Evolutionary conservation across 2,329 filamentous ascomycete genomes (phyloP).

Genomic region (Trichoderma polysporum): DNA sequence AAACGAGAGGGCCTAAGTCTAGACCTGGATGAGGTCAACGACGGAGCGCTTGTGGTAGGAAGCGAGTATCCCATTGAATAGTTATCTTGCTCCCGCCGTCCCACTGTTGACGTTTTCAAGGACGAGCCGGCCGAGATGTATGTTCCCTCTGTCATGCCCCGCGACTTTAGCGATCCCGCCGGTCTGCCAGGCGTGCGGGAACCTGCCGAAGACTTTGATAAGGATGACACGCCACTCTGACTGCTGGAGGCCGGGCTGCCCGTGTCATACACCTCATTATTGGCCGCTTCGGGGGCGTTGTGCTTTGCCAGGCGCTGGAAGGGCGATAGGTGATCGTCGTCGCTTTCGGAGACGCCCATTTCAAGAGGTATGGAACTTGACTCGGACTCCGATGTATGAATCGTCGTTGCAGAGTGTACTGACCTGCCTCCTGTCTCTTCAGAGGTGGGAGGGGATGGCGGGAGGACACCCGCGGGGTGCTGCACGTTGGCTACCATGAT

Average conservation of each 20-base stretch:
- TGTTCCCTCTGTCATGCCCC: conserved; percentile 60
- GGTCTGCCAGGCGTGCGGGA: conserved; percentile 53
- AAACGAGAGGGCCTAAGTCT: conserved; percentile 64
- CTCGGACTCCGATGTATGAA: conserved; percentile 54
- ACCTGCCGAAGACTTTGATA: conserved; percentile 54
- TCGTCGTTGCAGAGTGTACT: conserved; percentile 47
- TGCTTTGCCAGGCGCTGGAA: conserved; percentile 73
- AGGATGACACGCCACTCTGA: conserved; percentile 61
- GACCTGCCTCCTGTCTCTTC: conserved; percentile 64
- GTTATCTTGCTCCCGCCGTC: conserved; percentile 46
- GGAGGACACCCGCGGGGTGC: conserved; percentile 74
- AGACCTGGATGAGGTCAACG: conserved; percentile 49
- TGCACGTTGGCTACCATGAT: conserved; percentile 84
- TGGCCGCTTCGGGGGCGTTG: conserved; percentile 57
- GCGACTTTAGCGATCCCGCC: conserved; percentile 52
- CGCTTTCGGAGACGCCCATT: conserved; percentile 66
- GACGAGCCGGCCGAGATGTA: conserved; percentile 66
- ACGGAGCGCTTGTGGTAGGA: conserved; percentile 39
- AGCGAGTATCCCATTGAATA: conserved; percentile 51
- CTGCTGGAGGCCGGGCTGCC: conserved; percentile 66
- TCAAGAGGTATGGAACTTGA: conserved; percentile 56
- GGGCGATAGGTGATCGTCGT: conserved; percentile 74
- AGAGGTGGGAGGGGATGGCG: conserved; percentile 79
- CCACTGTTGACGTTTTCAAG: conserved; percentile 36
- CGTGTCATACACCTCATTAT: conserved; percentile 62